These are phyloP conservation scores for Nissolia schottii DNA, from an alignment of 306 rosid species.

Conservation along the genomic window DNA sequence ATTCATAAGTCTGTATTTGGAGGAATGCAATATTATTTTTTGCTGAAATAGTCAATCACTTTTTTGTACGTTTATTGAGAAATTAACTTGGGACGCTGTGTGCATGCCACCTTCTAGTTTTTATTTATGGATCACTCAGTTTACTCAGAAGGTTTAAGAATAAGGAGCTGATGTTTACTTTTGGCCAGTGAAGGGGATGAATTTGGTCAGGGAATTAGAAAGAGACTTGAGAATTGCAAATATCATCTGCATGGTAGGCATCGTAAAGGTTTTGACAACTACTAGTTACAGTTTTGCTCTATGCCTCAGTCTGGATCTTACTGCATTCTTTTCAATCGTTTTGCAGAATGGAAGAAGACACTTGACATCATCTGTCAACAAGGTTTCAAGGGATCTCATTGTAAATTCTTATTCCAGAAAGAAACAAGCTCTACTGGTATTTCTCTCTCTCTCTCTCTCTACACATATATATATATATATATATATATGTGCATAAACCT, in stretches of 20 bases:
- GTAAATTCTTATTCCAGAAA: constrained; percentile 87
- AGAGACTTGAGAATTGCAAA: constrained; percentile 93
- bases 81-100: constrained; percentile 8
- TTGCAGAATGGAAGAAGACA: constrained; percentile 97
- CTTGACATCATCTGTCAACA: constrained; percentile 78
- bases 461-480: too few species aligned
- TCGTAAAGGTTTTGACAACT: constrained; percentile 18
- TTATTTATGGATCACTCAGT: background rate
- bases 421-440: constrained; percentile 91
- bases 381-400: constrained; percentile 95
- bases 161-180: constrained; percentile 64
- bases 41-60: constrained; percentile 5
- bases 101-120: constrained; percentile 5
- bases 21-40: constrained; percentile 15
- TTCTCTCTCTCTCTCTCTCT: constrained; percentile 18
- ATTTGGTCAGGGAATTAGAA: constrained; percentile 97
- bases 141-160: constrained; percentile 15
- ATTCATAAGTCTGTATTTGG: constrained; percentile 3
- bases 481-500: background rate
- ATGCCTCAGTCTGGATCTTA: constrained; percentile 26
- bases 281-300: constrained; percentile 13
- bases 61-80: background rate
- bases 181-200: constrained; percentile 99
- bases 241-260: constrained; percentile 87
- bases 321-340: constrained; percentile 21